These are phyloP conservation scores for Aspergillus sp. DNA, from an alignment of 2,329 filamentous ascomycete genomes.

Conservation along the genomic window DNA sequence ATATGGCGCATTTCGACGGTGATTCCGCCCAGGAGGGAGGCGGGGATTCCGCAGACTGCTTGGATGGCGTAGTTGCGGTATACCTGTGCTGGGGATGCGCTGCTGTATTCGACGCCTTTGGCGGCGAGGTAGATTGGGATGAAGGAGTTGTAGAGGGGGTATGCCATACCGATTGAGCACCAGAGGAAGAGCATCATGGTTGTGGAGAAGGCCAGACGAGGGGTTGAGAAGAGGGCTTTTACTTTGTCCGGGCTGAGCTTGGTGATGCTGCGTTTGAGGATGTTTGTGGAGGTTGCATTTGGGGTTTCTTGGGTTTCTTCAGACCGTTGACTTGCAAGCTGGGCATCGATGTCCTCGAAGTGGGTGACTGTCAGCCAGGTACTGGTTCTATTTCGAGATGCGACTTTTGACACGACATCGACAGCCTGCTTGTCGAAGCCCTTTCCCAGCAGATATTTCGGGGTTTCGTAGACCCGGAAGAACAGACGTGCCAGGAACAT, in stretches of 20 bases:
- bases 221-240: background rate
- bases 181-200: slow-evolving; percentile 34
- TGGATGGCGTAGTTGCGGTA: slow-evolving; percentile 74
- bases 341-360: slow-evolving; percentile 16
- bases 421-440: slow-evolving; percentile 19
- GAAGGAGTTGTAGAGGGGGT: slow-evolving; percentile 72
- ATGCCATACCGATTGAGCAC: slow-evolving; percentile 52
- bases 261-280: too few species aligned
- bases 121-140: slow-evolving; percentile 62
- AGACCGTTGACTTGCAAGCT: too few species aligned
- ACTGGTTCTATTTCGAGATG: slow-evolving; percentile 13
- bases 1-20: background rate
- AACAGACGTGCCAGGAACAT: slow-evolving; percentile 20
- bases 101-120: slow-evolving; percentile 58
- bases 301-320: too few species aligned
- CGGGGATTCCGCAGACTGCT: slow-evolving; percentile 66
- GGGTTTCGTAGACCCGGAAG: slow-evolving; percentile 19
- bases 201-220: background rate
- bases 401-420: slow-evolving; percentile 21
- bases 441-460: slow-evolving; percentile 18
- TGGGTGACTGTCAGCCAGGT: slow-evolving; percentile 20
- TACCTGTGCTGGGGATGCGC: slow-evolving; percentile 54
- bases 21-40: slow-evolving; percentile 56
- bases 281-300: too few species aligned
- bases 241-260: too few species aligned